Evolutionary conservation across 164 flowering plant species (phyloP).

Genomic region (Houttuynia cordata): DNA sequence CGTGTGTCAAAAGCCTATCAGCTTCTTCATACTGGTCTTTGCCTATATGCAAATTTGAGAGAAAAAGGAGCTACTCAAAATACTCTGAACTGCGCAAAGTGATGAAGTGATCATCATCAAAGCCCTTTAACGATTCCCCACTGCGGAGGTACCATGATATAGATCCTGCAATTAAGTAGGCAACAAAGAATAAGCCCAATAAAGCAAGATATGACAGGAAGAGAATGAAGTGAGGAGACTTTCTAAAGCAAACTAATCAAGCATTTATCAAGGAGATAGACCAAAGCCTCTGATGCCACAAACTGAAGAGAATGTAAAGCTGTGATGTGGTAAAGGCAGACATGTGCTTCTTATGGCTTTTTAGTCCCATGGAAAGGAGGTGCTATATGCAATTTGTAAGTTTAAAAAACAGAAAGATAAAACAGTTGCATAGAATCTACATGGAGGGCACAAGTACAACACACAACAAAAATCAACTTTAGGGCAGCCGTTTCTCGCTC

Average conservation of each 20-base stretch:
- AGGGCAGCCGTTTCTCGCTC: not conserved
- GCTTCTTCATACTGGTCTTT: not conserved
- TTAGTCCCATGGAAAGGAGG: too few relatives aligned
- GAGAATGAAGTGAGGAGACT: not conserved
- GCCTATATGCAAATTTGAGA: not conserved
- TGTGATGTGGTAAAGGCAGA: too few relatives aligned
- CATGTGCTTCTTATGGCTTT: too few relatives aligned
- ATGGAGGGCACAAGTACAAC: not conserved
- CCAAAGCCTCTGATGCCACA: not conserved
- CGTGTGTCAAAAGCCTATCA: not conserved
- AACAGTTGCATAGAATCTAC: too few relatives aligned
- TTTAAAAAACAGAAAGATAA: too few relatives aligned
- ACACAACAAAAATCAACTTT: not conserved
- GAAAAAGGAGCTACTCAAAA: constrained; percentile 9
- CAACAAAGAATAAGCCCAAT: not conserved
- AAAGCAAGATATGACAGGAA: not conserved
- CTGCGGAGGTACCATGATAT: constrained; percentile 41
- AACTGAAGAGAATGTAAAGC: too few relatives aligned
- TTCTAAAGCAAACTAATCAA: not conserved
- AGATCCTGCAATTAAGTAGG: constrained; percentile 29
- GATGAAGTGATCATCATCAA: constrained; percentile 46
- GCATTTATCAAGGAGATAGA: not conserved
- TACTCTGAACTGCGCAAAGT: constrained; percentile 29
- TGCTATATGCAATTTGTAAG: too few relatives aligned
- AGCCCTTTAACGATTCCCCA: constrained; percentile 37